These are phyloP conservation scores for Phalaenopsis equestris DNA, from an alignment of 106 monocot genomes.

Conservation along the genomic window DNA sequence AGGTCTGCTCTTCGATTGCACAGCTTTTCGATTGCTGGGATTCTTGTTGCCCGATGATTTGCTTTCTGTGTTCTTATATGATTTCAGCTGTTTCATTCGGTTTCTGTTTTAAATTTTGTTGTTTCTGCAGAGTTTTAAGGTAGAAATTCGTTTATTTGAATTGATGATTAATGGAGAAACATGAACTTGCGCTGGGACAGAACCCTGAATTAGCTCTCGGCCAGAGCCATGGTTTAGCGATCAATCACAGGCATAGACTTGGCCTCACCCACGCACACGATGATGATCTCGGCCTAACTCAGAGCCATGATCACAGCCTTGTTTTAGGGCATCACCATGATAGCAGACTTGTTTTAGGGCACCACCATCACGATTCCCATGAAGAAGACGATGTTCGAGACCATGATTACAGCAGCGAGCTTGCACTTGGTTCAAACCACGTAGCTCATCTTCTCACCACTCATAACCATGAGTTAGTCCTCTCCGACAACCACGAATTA, in stretches of 20 bases:
- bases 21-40: neutral
- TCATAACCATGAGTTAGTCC: constrained; percentile 33
- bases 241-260: constrained; percentile 42
- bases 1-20: neutral
- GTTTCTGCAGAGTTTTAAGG: too few species aligned
- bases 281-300: neutral
- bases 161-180: constrained; percentile 56
- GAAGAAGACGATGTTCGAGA: neutral
- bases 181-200: constrained; percentile 74
- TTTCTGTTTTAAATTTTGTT: too few species aligned
- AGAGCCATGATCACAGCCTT: constrained; percentile 3
- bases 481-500: constrained; percentile 65
- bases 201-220: constrained; percentile 46
- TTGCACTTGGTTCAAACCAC: constrained; percentile 44
- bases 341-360: constrained; percentile 6
- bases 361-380: constrained; percentile 16
- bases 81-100: neutral
- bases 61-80: neutral
- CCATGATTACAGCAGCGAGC: constrained; percentile 19
- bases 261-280: constrained; percentile 26
- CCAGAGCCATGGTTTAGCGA: constrained; percentile 30
- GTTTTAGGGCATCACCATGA: constrained; percentile 12
- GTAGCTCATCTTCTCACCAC: constrained; percentile 26
- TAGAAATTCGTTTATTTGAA: neutral
- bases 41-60: neutral